phyloP scores from a whole-genome alignment of 1,284 basidiomycete genomes.

The Hypsizygus ulmarius region DNA sequence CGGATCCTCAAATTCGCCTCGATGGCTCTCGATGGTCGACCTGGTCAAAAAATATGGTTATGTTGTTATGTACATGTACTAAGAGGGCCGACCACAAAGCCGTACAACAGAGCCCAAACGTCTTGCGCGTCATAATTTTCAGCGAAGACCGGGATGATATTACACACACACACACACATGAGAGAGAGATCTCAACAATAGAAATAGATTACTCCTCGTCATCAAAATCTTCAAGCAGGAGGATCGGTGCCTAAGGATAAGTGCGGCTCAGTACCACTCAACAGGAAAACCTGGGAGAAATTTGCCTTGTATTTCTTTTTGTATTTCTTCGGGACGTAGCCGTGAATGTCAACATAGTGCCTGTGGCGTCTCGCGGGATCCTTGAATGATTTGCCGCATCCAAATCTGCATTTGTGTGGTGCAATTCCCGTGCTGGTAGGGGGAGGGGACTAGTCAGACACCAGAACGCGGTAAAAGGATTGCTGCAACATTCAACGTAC shows the following conservation, averaged over 20 bases:
- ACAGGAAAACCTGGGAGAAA: neutral
- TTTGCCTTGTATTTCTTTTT: conserved; percentile 40
- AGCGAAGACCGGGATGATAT: no score
- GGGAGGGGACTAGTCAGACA: conserved; percentile 5
- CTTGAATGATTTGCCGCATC: conserved; percentile 52
- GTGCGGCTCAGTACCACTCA: neutral
- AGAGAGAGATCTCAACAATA: no score
- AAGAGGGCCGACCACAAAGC: no score
- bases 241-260: neutral
- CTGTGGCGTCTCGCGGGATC: conserved; percentile 63
- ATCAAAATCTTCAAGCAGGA: neutral
- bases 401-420: conserved; percentile 53
- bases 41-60: no score
- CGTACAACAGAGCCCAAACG: no score
- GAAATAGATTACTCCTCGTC: no score
- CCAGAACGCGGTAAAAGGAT: conserved; percentile 9
- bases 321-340: conserved; percentile 46
- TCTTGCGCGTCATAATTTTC: no score
- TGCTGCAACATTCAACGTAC: conserved; percentile 51
- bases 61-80: no score
- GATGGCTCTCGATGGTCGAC: no score
- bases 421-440: conserved; percentile 48
- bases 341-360: conserved; percentile 54
- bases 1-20: no score
- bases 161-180: no score